phyloP scores from a whole-genome alignment of 73 alveolate genomes.

The Symbiodinium natans region DNA sequence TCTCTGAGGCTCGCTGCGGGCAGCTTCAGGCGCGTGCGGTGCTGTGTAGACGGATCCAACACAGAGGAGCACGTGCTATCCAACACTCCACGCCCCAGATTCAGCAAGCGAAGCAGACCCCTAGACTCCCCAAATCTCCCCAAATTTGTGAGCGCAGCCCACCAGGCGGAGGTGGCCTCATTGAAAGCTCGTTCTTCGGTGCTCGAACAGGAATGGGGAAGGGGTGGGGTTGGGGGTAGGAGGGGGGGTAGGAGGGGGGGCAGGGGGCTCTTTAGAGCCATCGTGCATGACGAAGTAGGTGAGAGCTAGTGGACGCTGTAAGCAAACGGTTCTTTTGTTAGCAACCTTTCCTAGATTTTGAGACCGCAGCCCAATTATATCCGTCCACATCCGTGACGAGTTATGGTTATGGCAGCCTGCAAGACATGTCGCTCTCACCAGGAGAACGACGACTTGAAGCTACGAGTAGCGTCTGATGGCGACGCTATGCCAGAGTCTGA shows the following conservation, averaged over 20 bases:
- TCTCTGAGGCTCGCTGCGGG: conserved; percentile 49
- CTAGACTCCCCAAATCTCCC: not conserved
- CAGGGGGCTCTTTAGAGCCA: not conserved
- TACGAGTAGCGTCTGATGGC: conserved; percentile 59
- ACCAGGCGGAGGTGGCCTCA: conserved; percentile 30
- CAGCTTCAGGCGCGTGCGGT: conserved; percentile 27
- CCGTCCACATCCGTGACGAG: too few species aligned
- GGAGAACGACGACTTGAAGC: conserved; percentile 80
- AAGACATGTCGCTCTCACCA: too few species aligned
- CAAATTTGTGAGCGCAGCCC: not conserved
- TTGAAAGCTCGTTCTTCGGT: conserved; percentile 1
- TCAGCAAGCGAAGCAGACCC: too few species aligned
- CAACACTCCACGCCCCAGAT: too few species aligned
- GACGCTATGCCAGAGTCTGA: not conserved
- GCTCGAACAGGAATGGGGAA: conserved; percentile 1
- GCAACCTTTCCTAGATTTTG: not conserved
- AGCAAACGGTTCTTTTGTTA: not conserved
- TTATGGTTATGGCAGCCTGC: too few species aligned
- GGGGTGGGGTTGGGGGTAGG: not conserved
- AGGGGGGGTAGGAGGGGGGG: not conserved
- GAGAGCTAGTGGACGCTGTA: not conserved
- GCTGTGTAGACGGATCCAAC: too few species aligned
- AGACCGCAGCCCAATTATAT: too few species aligned
- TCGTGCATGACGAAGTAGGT: too few species aligned
- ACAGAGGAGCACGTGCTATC: not conserved